Evolutionary conservation across 306 rosid species (phyloP), one percentile per base, ranked within the genome.

Genomic region (Calophaca sinica): DNA sequence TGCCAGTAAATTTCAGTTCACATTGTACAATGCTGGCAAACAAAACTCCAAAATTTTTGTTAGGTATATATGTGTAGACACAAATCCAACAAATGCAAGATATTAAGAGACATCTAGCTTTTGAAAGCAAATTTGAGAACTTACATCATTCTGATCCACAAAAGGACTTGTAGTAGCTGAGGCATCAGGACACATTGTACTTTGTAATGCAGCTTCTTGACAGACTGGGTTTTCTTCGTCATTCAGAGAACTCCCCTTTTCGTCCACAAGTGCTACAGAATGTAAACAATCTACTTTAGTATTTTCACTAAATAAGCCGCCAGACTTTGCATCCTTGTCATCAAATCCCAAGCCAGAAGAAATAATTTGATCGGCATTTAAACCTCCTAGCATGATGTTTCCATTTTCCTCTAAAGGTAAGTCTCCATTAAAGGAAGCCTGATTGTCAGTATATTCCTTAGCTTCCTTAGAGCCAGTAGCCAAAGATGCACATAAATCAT

Each of bases 141-240:
- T 84, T 87, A 94, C 99, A 55, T 81, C 82, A 74, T 58, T 73
- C 78, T 82, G 87, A 59, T 84, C 90, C 8, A 44, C 77, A 45
- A 53, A 63, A 82, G 85, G 87, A 84, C 77, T 82, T 41, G 70
- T 77, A 33, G 45, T 29, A 28, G 79, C 78, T 36, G 83, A 31
- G 68, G 69, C 79, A 77, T 85, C 92, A 15, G 82, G 83, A 65
- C 71, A 81, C 78, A 60, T 62, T 44, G 79, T 68, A 84, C 79
- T 64, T 45, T 9, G 80, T 60, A 62, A 58, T 72, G 76, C 91
- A 84, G 82, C 76, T 81, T 89, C 94, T 57, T 59, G 79, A 70
- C 13, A 77, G 50, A 68, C 80, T 35, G 76, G 65, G 74, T 73
- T 81, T 73, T 84, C 90, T 81, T 70, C 87, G 50, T 69, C 81